These are phyloP conservation scores for Lathyrus sativus DNA, from an alignment of 306 rosid genomes.

Conservation along the genomic window DNA sequence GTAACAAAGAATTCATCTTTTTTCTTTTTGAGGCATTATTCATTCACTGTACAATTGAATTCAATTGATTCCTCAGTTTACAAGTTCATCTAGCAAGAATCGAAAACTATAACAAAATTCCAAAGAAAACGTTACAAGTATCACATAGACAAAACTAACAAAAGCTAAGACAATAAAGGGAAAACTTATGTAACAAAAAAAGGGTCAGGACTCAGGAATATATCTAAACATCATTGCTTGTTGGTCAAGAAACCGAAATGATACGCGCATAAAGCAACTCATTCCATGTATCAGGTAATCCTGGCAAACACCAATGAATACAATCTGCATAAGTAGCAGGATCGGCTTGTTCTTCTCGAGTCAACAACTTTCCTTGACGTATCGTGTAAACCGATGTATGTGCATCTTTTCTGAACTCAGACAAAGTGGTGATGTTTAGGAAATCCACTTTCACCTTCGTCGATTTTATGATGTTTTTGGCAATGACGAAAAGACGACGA, in stretches of 20 bases:
- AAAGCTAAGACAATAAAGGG: no score
- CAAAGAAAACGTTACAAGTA: not conserved
- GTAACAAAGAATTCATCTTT: no score
- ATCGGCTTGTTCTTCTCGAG: constrained; percentile 77
- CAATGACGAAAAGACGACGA: constrained; percentile 56
- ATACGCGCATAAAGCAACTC: constrained; percentile 78
- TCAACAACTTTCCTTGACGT: constrained; percentile 76
- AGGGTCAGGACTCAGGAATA: no score
- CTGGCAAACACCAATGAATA: constrained; percentile 97
- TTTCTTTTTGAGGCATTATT: not conserved
- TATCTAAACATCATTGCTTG: not conserved
- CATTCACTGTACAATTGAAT: not conserved
- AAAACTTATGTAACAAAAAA: no score
- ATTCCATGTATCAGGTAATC: constrained; percentile 94
- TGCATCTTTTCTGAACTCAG: constrained; percentile 86
- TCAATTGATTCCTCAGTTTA: not conserved
- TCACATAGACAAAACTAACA: not conserved
- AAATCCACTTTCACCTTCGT: constrained; percentile 67
- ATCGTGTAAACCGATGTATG: constrained; percentile 89
- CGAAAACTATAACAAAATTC: not conserved
- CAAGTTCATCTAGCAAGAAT: not conserved
- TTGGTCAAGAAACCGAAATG: constrained; percentile 62
- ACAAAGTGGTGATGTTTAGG: constrained; percentile 70
- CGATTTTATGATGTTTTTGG: constrained; percentile 50
- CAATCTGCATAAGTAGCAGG: constrained; percentile 86